A percentile compares a stretch with the other conserved stretches of the same genome.
phyloP scores from a whole-genome alignment of 139 green algal genomes.

The Picochlorum sp. region DNA sequence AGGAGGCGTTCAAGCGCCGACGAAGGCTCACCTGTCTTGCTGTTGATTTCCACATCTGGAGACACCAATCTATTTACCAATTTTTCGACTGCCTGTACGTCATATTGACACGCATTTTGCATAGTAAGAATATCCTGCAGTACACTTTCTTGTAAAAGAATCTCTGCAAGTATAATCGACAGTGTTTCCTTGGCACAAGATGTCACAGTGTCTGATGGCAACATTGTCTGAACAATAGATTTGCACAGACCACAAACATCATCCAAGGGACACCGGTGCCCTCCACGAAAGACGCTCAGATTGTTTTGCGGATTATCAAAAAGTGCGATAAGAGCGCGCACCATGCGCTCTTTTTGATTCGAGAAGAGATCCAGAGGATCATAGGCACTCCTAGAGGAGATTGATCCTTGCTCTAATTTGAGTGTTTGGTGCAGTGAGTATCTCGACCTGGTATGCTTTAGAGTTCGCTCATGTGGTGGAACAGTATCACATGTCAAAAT shows the following conservation, averaged over 20 bases:
- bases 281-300: constrained; percentile 59
- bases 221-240: too few relatives aligned
- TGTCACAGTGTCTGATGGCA: too few relatives aligned
- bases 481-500: constrained; percentile 19
- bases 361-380: constrained; percentile 75
- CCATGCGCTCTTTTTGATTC: constrained; percentile 24
- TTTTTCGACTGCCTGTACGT: constrained; percentile 42
- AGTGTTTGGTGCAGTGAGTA: constrained; percentile 56
- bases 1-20: constrained; percentile 16
- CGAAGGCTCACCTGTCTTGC: too few relatives aligned
- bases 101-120: constrained; percentile 47
- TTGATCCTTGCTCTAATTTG: constrained; percentile 48
- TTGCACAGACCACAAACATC: neutral
- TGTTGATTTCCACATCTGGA: too few relatives aligned
- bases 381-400: constrained; percentile 38
- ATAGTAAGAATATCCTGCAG: constrained; percentile 36
- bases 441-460: constrained; percentile 37
- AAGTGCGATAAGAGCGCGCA: constrained; percentile 28
- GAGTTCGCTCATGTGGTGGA: neutral
- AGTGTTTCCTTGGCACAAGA: neutral
- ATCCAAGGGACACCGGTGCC: neutral
- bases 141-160: constrained; percentile 21
- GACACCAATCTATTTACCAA: constrained; percentile 27
- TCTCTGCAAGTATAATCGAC: neutral
- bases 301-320: constrained; percentile 64